Evolutionary conservation across 169 alveolate genomes (phyloP).

Genomic region (Hepatocystis sp.): DNA sequence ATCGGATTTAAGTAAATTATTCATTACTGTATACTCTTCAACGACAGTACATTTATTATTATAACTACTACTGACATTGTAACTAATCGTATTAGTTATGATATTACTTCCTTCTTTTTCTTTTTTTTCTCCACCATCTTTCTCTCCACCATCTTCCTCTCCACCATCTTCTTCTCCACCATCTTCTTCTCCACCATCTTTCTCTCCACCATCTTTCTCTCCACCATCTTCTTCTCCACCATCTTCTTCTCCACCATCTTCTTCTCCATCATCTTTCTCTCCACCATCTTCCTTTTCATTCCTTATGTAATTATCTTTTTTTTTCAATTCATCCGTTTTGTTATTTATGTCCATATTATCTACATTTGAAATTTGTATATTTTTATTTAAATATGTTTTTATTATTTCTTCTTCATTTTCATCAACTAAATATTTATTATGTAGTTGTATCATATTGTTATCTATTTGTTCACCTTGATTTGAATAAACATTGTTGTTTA

Average conservation of each 20-base stretch:
- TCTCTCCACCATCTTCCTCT: neutral
- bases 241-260: neutral
- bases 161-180: neutral
- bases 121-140: neutral
- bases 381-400: no score
- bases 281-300: no score
- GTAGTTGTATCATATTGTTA: no score
- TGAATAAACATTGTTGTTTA: no score
- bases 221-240: constrained; percentile 1
- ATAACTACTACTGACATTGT: neutral
- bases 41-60: neutral
- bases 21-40: neutral
- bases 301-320: no score
- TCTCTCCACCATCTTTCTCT: neutral
- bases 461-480: no score
- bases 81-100: neutral
- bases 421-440: no score
- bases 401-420: no score
- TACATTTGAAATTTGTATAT: no score
- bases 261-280: neutral
- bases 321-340: no score
- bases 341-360: no score
- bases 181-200: neutral
- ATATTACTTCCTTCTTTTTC: neutral
- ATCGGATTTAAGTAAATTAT: neutral